A percentile compares a stretch with the other conserved stretches of the same genome.
Evolutionary conservation across 2,329 filamentous ascomycete species (phyloP).

Genomic region (Trichoderma guizhouense): DNA sequence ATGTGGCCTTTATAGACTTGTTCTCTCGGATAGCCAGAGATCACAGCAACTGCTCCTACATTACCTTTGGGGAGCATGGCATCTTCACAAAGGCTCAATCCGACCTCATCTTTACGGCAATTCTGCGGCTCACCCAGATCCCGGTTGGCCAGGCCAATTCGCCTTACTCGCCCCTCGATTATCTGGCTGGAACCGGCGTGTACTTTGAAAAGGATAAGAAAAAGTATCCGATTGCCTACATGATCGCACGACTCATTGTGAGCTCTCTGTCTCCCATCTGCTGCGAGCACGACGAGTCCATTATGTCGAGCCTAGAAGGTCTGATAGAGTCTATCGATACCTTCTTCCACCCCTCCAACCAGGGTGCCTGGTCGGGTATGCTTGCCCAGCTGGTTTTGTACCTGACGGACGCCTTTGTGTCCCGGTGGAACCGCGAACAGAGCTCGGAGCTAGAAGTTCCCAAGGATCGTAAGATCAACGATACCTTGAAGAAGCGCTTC

Average conservation of each 20-base stretch:
- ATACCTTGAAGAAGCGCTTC: constrained; percentile 81
- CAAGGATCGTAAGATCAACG: constrained; percentile 71
- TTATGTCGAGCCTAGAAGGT: constrained; percentile 81
- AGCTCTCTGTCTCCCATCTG: constrained; percentile 88
- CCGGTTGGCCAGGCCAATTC: constrained; percentile 95
- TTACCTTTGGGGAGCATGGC: constrained; percentile 80
- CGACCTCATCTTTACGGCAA: constrained; percentile 85
- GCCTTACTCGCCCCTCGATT: constrained; percentile 82
- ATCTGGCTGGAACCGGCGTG: constrained; percentile 75
- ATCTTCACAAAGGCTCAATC: constrained; percentile 93
- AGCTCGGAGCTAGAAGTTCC: constrained; percentile 89
- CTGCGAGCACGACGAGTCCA: constrained; percentile 71
- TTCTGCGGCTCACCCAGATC: constrained; percentile 86
- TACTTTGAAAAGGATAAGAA: constrained; percentile 90
- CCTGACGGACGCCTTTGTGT: constrained; percentile 92
- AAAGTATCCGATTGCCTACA: constrained; percentile 87
- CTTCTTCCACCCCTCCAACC: constrained; percentile 98
- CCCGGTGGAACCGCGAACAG: constrained; percentile 93
- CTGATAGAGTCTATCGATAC: constrained; percentile 94
- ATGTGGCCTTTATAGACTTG: constrained; percentile 84
- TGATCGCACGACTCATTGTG: constrained; percentile 88
- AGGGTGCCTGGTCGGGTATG: constrained; percentile 85
- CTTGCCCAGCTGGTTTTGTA: constrained; percentile 89
- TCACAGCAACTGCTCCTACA: constrained; percentile 68
- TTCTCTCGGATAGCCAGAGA: constrained; percentile 85